phyloP scores from a whole-genome alignment of 306 rosid genomes.

The Lathyrus oleraceus region DNA sequence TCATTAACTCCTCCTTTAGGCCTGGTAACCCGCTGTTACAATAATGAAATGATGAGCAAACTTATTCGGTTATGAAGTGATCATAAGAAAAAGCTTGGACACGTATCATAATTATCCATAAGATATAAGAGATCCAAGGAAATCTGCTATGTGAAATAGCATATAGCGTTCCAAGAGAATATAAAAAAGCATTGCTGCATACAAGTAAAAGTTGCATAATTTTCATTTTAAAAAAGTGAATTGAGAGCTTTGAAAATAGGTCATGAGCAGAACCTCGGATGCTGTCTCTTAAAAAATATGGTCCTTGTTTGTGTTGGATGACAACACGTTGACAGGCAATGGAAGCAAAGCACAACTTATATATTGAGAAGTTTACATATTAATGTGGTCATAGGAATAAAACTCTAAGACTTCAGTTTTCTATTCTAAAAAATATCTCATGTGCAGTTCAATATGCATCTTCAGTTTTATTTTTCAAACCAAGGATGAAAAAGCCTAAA shows the following conservation, averaged over 20 bases:
- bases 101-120: not conserved
- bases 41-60: constrained; percentile 20
- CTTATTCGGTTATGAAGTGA: constrained; percentile 16
- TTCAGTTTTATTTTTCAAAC: not conserved
- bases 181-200: not conserved
- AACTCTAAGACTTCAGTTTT: not conserved
- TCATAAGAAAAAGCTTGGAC: not conserved
- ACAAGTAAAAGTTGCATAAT: not conserved
- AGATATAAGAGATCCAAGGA: not conserved
- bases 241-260: not conserved
- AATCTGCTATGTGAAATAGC: not conserved
- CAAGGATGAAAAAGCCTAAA: not conserved
- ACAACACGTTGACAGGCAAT: not conserved
- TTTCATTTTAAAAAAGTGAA: not conserved
- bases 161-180: not conserved
- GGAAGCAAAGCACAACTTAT: not conserved
- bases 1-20: constrained; percentile 83
- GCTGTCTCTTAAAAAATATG: not conserved
- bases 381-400: not conserved
- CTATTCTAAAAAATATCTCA: not conserved
- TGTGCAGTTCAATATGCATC: not conserved
- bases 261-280: not conserved
- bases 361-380: not conserved
- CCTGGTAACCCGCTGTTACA: constrained; percentile 80
- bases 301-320: not conserved